A percentile compares a stretch with the other conserved stretches of the same genome.
Conservation (phyloP, 768 basidiomycete genomes). For the Mycena belliarum region DNA sequence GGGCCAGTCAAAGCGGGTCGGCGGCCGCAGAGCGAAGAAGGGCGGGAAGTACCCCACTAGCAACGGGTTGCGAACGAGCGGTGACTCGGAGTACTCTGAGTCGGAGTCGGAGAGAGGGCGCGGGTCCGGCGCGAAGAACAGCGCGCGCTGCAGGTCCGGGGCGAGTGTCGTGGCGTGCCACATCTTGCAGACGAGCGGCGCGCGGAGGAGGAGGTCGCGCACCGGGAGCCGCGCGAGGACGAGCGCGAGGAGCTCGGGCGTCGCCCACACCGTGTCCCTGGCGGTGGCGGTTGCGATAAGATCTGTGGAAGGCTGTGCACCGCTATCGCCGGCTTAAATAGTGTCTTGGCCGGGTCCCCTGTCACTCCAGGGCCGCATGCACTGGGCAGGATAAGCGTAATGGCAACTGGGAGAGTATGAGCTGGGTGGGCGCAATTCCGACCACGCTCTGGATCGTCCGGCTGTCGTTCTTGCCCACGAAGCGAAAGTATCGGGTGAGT, state of each 20-base stretch:
- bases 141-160: background rate
- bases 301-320: background rate
- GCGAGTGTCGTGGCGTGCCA: background rate
- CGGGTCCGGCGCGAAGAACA: background rate
- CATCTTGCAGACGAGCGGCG: background rate
- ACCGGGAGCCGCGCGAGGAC: background rate
- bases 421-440: background rate
- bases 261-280: background rate
- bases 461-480: background rate
- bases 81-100: no score
- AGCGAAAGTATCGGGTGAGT: background rate
- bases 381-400: constrained; percentile 4
- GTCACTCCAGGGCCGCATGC: no score
- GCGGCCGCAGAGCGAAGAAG: background rate
- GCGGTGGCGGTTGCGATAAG: background rate
- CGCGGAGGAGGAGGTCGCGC: background rate
- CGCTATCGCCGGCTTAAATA: no score
- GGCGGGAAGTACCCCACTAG: background rate
- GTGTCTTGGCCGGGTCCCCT: no score
- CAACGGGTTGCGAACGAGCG: background rate
- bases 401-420: background rate
- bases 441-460: constrained; percentile 2
- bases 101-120: no score
- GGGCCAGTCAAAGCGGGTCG: background rate
- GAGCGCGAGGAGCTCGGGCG: background rate